A percentile compares a stretch with the other conserved stretches of the same genome.
Conservation (phyloP, 805 yeast genomes). For the Suhomyces sp. region DNA sequence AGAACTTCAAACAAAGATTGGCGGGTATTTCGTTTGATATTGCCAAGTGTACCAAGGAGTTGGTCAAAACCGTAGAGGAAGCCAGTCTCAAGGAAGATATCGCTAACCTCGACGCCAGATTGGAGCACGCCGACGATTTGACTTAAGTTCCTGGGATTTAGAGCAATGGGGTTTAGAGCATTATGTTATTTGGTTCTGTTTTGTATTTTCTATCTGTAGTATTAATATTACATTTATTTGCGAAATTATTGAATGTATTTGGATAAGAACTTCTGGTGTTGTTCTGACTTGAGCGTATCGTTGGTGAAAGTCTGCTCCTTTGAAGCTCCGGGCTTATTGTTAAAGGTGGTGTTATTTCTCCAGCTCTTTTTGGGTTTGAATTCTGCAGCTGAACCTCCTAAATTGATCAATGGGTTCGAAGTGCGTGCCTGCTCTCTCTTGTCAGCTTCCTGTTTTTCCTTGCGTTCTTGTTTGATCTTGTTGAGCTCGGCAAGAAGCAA, state of each 20-base stretch:
- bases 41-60: constrained; percentile 93
- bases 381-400: not conserved
- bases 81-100: constrained; percentile 86
- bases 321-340: constrained; percentile 7
- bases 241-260: constrained; percentile 27
- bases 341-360: constrained; percentile 29
- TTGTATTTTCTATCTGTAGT: constrained; percentile 2
- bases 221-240: not conserved
- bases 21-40: constrained; percentile 96
- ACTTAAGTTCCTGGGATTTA: not conserved
- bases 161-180: not conserved
- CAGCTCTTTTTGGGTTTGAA: constrained; percentile 24
- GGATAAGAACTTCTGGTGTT: constrained; percentile 33
- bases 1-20: constrained; percentile 84
- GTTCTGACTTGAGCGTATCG: constrained; percentile 32
- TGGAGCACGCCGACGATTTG: constrained; percentile 20
- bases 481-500: constrained; percentile 19
- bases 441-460: constrained; percentile 3
- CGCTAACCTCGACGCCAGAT: constrained; percentile 70
- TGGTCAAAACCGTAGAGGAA: constrained; percentile 94
- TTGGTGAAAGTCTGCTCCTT: constrained; percentile 22
- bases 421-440: constrained; percentile 6
- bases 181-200: not conserved
- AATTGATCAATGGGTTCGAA: constrained; percentile 10
- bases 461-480: constrained; percentile 13